Evolutionary conservation across 306 rosid species (phyloP).

Genomic region (Fagus sylvatica): DNA sequence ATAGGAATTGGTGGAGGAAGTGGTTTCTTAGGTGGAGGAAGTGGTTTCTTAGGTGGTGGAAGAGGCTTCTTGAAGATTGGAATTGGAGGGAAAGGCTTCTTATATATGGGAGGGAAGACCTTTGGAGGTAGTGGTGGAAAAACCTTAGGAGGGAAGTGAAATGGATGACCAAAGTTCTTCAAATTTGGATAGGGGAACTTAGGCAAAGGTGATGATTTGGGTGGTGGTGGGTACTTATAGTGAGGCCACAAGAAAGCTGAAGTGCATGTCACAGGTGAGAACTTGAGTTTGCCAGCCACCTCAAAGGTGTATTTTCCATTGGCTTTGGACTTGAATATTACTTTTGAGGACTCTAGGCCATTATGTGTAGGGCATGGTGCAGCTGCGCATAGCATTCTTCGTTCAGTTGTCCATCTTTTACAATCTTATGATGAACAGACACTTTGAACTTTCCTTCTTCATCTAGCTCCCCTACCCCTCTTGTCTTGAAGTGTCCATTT

Average conservation of each 20-base stretch:
- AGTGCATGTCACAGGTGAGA: constrained; percentile 62
- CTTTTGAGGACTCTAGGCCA: constrained; percentile 47
- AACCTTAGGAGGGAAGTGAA: constrained; percentile 43
- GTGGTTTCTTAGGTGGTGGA: too few species aligned
- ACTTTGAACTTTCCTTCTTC: constrained; percentile 71
- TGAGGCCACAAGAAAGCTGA: constrained; percentile 66
- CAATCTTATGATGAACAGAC: constrained; percentile 54
- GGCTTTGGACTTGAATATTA: constrained; percentile 47
- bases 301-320: constrained; percentile 55
- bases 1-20: constrained; percentile 4
- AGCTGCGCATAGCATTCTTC: constrained; percentile 81
- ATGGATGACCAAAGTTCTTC: constrained; percentile 23
- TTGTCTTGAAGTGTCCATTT: constrained; percentile 59
- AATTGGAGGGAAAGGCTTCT: too few species aligned
- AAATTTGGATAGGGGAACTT: neutral
- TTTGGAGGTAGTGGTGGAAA: constrained; percentile 44
- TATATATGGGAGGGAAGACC: constrained; percentile 23
- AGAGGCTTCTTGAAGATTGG: too few species aligned
- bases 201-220: constrained; percentile 28
- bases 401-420: constrained; percentile 49
- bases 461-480: constrained; percentile 60
- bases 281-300: constrained; percentile 53
- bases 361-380: constrained; percentile 66
- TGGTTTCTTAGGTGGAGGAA: too few species aligned
- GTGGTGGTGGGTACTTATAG: constrained; percentile 43